Evolutionary conservation across 1,139 yeast genomes (phyloP), one percentile per base, ranked within the genome.

Genomic region (Candida sp.): DNA sequence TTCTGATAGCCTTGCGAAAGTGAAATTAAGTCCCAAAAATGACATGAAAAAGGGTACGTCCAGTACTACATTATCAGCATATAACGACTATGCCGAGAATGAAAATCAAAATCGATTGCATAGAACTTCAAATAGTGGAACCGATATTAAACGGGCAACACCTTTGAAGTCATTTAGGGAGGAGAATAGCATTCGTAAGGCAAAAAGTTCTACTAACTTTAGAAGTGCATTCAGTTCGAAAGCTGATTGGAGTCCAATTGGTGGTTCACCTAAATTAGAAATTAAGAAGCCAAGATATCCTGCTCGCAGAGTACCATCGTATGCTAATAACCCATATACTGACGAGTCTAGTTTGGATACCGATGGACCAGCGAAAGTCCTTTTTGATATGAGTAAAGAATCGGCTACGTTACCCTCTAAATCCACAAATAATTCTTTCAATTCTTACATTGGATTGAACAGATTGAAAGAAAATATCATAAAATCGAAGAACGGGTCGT

Each of bases 361-460:
- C 35, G 37, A 21, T 38, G 39, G 15, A 36, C 38, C 34, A 38
- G 42, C 40, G 33, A 35, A 29, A 34, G 34, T 32, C 7, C 34
- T 32, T 32, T 32, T 32, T 32, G 34, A 12, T 32, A 37, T 36
- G 38, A 34, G 30, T 8, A 35, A 41, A 22, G 61, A 59, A 30
- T 66, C 61, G 32, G 64, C 76, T 1, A 70, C 70, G 42, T 55
- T 71, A 36, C 78, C 78, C 0, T 60, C 60, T 36, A 43, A 60
- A 12, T 64, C 73, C 4, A 55, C 60, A 4, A 53, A 59, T 22
- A 62, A 54, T 42, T 64, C 73, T 4, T 47, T 63, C 4, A 69
- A 60, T 48, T 71, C 77, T 1, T 66, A 59, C 45, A 61, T 71
- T 46, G 77, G 77, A 1, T 60, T 73, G 45, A 71, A 70, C 48